Evolutionary conservation across 1,139 yeast genomes (phyloP).

Genomic region (Pneumocystis oryctolagi): DNA sequence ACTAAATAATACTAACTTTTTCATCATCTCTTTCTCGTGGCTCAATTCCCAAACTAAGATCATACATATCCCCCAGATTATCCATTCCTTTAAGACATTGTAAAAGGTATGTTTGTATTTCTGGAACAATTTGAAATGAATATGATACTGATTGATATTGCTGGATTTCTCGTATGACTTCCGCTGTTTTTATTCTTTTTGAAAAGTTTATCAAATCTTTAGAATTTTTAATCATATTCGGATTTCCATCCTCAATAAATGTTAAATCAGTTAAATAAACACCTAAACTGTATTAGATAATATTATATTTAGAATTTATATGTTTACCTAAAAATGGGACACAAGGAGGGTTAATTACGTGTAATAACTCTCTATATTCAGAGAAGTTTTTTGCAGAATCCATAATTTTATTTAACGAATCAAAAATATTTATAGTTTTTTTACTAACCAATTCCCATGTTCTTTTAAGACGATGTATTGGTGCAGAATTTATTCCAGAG

Average conservation of each 20-base stretch:
- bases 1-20: conserved; percentile 3
- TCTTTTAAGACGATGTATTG: conserved; percentile 67
- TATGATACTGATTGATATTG: conserved; percentile 54
- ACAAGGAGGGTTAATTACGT: conserved; percentile 62
- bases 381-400: conserved; percentile 74
- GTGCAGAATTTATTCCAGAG: conserved; percentile 76
- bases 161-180: conserved; percentile 61
- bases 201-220: conserved; percentile 58
- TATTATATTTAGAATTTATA: not conserved
- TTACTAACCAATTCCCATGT: conserved; percentile 66
- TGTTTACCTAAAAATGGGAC: conserved; percentile 62
- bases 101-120: conserved; percentile 37
- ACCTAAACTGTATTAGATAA: conserved; percentile 22
- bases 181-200: conserved; percentile 61
- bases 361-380: conserved; percentile 71
- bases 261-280: conserved; percentile 81
- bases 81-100: conserved; percentile 13
- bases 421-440: conserved; percentile 39
- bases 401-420: conserved; percentile 69
- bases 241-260: conserved; percentile 83
- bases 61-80: conserved; percentile 15
- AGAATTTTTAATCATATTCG: conserved; percentile 47
- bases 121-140: conserved; percentile 47
- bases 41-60: conserved; percentile 15
- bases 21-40: conserved; percentile 18